Evolutionary conservation across 2,329 filamentous ascomycete species (phyloP), one percentile per base, ranked within the genome.

Genomic region (Calonectria pteridis): DNA sequence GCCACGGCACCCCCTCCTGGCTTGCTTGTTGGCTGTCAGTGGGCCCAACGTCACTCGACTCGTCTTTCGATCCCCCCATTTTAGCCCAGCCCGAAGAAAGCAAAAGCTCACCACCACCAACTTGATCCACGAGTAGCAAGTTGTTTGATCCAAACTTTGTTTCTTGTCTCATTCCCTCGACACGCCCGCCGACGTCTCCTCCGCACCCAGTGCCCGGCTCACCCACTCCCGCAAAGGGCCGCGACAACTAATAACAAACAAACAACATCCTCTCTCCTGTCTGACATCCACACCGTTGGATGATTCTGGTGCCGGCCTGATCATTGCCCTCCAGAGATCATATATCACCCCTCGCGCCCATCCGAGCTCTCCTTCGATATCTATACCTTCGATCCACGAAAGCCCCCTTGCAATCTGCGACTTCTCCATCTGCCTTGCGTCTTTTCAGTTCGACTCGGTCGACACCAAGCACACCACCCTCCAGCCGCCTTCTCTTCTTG

Each of bases 21-120:
- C 28, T 73, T 66, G 58, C 51, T 40, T 62, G 46, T 67, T 69
- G 62, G 67, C 50, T 58, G 49, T 37, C 49, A 65, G 73, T 72
- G 73, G 73, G 33, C 63, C 72, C 58, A 69, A 69, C 69, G 69
- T 74, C 73, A 74, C 69, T 68, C 68, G 55, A 68, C 68, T 71
- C 64, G 40, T 64, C 50, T 53, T 40, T 69, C 59, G 51, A 43
- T 71, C 26, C 43, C 46, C 50, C 49, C 29, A 59, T 58, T 70
- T 68, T 71, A 73, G 71, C 55, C 64, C 64, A 58, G 50, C 59
- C 66, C 31, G 40, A 72, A 68, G 55, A 64, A 62, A 66, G 66
- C 66, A 63, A 72, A 64, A 40, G 37, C 59, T 69, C 71, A 73
- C 71, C 66, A 69, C 65, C 71, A 65, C 43, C 64, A 67, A 69